Evolutionary conservation across 495 filamentous ascomycete genomes (phyloP), one percentile per base, ranked within the genome.

Genomic region (Lasiosphaeris hirsuta): DNA sequence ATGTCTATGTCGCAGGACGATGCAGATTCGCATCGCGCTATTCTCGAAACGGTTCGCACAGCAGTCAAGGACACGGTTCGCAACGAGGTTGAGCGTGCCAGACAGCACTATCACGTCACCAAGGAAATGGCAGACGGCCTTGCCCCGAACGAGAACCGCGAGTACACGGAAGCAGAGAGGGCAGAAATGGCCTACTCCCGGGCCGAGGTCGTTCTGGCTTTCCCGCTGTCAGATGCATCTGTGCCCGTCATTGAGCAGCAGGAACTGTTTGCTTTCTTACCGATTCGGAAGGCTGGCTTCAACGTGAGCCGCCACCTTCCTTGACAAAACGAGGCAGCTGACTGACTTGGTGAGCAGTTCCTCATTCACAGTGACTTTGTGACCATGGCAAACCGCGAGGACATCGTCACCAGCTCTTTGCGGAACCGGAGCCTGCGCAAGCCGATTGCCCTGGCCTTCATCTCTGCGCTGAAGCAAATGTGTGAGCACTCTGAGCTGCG

Each of bases 361-460:
- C 14, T 57, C 34, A 57, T 57, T 15, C 54, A 57, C 11, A 49
- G 34, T 15, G 44, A 57, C 54, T 57, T 57, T 34, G 54, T 49
- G 13, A 77, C 72, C 1, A 54, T 67, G n/a, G 75, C 74, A 0
- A 75, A 65, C 61, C 61, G 74, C 11, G 57, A 78, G 45, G 70
- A 75, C 60, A 68, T 78, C 15, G 44, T 69, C 9, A 43, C 46
- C 3, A 51, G 7, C 4, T 70, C 67, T 2, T 14, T 41, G 0
- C 62, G 67, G 10, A 71, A 71, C 39, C 18, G 46, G 13, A 18
- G 14, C 1, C 36, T 71, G 0, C 37, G 60, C 7, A 40, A 53
- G 14, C n/a, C 15, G 4, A 34, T 71, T 10, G 59, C 64, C 9
- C 44, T 55, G 3, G 38, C 61, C 3, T 71, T 71, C 23, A 35